Percentiles rank a stretch among this genome's conserved stretches.
phyloP scores from a whole-genome alignment of 345 rosid genomes.

The Pugionium dolabratum region DNA sequence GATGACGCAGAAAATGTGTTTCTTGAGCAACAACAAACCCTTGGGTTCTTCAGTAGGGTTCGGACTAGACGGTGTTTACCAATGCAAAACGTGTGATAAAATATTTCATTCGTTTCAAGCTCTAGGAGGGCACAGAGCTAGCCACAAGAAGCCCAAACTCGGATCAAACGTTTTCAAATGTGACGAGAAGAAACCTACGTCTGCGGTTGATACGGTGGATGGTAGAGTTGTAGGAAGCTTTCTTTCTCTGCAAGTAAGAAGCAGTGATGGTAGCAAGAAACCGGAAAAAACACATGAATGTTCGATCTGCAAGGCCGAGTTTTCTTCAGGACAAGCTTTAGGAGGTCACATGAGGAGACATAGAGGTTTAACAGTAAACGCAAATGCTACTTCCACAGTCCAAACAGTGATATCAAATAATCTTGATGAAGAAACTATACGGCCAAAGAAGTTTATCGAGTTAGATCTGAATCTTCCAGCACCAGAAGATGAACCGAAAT shows the following conservation, averaged over 20 bases:
- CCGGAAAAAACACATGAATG: constrained; percentile 69
- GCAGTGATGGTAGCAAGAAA: constrained; percentile 26
- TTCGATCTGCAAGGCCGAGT: constrained; percentile 77
- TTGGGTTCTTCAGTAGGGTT: constrained; percentile 27
- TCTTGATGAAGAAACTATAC: constrained; percentile 40
- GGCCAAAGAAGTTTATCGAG: constrained; percentile 42
- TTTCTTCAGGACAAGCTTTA: constrained; percentile 86
- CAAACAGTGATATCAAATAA: constrained; percentile 22
- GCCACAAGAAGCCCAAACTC: constrained; percentile 78
- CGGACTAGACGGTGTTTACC: constrained; percentile 46
- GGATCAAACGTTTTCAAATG: constrained; percentile 21
- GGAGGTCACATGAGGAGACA: constrained; percentile 99
- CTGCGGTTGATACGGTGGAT: constrained; percentile 27
- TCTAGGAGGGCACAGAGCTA: constrained; percentile 86
- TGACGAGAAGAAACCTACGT: constrained; percentile 38
- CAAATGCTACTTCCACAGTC: constrained; percentile 25
- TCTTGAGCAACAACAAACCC: constrained; percentile 25
- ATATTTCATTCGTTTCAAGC: constrained; percentile 92
- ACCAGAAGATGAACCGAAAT: constrained; percentile 71
- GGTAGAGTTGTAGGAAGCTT: constrained; percentile 39
- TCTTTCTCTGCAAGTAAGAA: constrained; percentile 55
- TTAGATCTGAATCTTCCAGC: constrained; percentile 97
- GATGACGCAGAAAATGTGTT: constrained; percentile 10
- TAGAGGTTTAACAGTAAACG: constrained; percentile 42
- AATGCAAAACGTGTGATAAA: constrained; percentile 84